Evolutionary conservation across 495 filamentous ascomycete species (phyloP).

Genomic region (Cladorrhinum samala): DNA sequence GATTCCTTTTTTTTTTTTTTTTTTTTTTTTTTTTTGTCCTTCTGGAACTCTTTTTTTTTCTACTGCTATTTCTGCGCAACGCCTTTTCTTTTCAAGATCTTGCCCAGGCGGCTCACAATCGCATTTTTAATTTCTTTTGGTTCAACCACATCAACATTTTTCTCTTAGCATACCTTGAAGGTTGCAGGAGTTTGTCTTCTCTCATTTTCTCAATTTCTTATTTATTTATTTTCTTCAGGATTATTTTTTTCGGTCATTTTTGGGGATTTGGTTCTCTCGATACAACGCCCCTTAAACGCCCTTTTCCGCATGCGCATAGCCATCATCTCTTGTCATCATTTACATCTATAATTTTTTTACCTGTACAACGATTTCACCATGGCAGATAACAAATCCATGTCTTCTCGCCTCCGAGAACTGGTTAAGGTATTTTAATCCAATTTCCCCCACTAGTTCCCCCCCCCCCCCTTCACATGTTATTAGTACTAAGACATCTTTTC

Average conservation of each 20-base stretch:
- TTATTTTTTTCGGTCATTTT: neutral
- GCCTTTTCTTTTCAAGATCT: no score
- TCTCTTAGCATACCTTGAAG: neutral
- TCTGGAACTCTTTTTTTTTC: no score
- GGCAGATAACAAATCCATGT: conserved; percentile 20
- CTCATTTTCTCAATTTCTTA: no score
- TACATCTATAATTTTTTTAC: neutral
- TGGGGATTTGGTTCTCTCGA: neutral
- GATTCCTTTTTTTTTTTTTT: no score
- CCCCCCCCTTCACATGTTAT: neutral
- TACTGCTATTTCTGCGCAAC: no score
- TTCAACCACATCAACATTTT: neutral
- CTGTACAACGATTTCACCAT: conserved; percentile 1
- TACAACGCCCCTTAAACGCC: neutral
- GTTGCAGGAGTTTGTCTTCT: neutral
- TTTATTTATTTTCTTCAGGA: neutral
- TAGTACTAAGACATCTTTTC: conserved; percentile 7
- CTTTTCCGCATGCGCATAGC: neutral
- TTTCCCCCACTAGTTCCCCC: neutral
- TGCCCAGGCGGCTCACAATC: no score
- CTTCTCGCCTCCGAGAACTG: conserved; percentile 21
- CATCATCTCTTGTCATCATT: neutral
- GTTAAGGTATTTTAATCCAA: conserved; percentile 14
- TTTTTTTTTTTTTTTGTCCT: no score
- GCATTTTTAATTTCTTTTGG: no score